A percentile compares a stretch with the other conserved stretches of the same genome.
phyloP scores from a whole-genome alignment of 371 early-diverging fungal genomes.

The Homolaphlyctis polyrhiza region DNA sequence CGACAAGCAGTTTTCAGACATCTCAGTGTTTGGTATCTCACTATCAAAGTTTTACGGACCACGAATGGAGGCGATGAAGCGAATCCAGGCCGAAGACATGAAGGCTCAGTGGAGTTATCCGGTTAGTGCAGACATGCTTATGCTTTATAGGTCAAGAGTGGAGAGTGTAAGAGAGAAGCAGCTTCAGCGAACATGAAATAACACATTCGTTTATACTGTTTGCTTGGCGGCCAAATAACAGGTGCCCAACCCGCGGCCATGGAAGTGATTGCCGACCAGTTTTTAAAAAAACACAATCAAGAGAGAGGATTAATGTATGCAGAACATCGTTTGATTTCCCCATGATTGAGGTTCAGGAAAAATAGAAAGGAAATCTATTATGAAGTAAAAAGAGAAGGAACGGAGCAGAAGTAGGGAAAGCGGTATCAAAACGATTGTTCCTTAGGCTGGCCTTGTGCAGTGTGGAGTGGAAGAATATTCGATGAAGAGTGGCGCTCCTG shows the following conservation, averaged over 20 bases:
- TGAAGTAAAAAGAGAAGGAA: background rate
- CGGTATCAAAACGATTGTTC: background rate
- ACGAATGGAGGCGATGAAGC: constrained; percentile 19
- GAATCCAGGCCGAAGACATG: constrained; percentile 3
- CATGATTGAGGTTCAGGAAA: too few relatives aligned
- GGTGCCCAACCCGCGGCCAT: background rate
- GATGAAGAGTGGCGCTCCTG: background rate
- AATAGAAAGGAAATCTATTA: background rate
- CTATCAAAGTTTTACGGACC: constrained; percentile 35
- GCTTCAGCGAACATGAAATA: too few relatives aligned
- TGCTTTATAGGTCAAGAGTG: too few relatives aligned
- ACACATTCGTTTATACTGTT: background rate
- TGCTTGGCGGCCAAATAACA: too few relatives aligned
- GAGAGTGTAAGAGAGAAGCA: too few relatives aligned
- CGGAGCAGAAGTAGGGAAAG: background rate
- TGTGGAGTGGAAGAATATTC: background rate
- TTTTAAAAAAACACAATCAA: too few relatives aligned
- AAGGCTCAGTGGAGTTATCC: constrained; percentile 24
- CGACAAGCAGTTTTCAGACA: constrained; percentile 13
- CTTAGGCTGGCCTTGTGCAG: background rate
- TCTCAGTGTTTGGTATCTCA: constrained; percentile 32
- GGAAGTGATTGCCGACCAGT: background rate
- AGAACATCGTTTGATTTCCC: too few relatives aligned
- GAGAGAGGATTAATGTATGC: too few relatives aligned
- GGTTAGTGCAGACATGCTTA: too few relatives aligned